Base-by-base conservation (phyloP, 2,329 filamentous ascomycete genomes). In the Cordyceps pruinosa region DNA sequence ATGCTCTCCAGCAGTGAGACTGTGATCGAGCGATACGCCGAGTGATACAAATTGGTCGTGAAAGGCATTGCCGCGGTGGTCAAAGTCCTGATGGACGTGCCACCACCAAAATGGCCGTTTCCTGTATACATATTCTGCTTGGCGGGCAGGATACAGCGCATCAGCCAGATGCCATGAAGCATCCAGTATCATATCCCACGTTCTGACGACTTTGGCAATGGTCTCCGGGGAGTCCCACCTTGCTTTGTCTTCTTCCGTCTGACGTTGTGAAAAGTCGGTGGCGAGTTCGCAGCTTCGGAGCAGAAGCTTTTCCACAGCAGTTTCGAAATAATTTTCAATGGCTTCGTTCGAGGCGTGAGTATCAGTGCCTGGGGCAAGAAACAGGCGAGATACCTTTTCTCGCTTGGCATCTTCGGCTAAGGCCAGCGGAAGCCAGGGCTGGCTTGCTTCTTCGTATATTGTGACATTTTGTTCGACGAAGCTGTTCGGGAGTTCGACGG, bases 31-130 rank as follows among this genome's bases (percentile, higher is more conserved):
- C 6, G 64, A 61, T 9, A 61, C 61, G 44, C 66, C 61, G 19
- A 69, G 62, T 9, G 65, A 60, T 21, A 65, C 58, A 32, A 66
- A 66, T 35, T 67, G 65, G 51, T 72, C 67, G 56, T 64, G 66
- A 51, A 70, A 68, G 26, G 63, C 61, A 46, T 66, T 63, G 2
- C 61, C 62, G 1, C 65, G 65, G 5, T 57, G 63, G 44, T 71
- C 66, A 57, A 72, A 66, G 47, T 72, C 66, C 53, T 68, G 70
- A 59, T 71, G 66, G 35, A 72, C 66, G 39, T 73, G 64, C 70
- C 72, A 73, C 71, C 71, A 74, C 72, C 72, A 74, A 46, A 70
- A 73, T 1, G 72, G 72, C n/a, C 69, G 62, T 21, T 63, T 63
- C 32, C 62, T 66, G 60, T 73, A 73, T 8, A 57, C 61, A 46